A percentile compares a stretch with the other conserved stretches of the same genome.
phyloP scores from a whole-genome alignment of 805 yeast species.

The Saturnispora diversa region DNA sequence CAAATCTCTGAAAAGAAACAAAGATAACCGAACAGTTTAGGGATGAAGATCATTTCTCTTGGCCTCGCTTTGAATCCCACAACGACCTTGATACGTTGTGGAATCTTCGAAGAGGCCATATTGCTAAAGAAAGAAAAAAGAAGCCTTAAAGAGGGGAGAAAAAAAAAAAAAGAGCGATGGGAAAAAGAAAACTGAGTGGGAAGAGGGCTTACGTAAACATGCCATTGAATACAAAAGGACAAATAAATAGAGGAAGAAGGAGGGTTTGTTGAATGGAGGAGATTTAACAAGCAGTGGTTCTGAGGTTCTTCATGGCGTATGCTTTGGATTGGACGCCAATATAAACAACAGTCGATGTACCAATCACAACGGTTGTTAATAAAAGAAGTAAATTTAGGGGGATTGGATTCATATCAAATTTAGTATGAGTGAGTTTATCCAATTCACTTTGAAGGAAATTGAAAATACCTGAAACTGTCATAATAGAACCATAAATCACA shows the following conservation, averaged over 20 bases:
- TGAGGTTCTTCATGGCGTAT: conserved; percentile 12
- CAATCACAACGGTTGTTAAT: conserved; percentile 35
- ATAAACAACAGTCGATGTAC: conserved; percentile 35
- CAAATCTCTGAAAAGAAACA: neutral
- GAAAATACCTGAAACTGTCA: conserved; percentile 44
- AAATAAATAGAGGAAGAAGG: too few relatives aligned
- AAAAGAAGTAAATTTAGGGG: conserved; percentile 41
- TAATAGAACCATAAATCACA: conserved; percentile 48
- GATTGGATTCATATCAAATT: conserved; percentile 46
- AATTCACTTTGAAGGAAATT: conserved; percentile 41
- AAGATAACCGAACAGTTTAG: conserved; percentile 11
- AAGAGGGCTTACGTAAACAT: neutral
- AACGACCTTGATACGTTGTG: conserved; percentile 33
- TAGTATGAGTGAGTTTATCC: conserved; percentile 43
- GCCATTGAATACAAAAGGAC: too few relatives aligned
- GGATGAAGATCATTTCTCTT: conserved; percentile 24
- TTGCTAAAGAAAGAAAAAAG: conserved; percentile 8
- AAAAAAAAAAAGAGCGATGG: too few relatives aligned
- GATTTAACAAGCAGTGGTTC: neutral
- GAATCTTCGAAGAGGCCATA: conserved; percentile 45
- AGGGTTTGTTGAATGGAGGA: neutral
- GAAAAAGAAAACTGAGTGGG: too few relatives aligned
- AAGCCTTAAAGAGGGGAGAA: neutral
- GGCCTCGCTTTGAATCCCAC: conserved; percentile 45
- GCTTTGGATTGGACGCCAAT: conserved; percentile 28